Evolutionary conservation across 2,329 filamentous ascomycete genomes (phyloP), one percentile per base, ranked within the genome.

Genomic region (Aspergillus pseudoglaucus): DNA sequence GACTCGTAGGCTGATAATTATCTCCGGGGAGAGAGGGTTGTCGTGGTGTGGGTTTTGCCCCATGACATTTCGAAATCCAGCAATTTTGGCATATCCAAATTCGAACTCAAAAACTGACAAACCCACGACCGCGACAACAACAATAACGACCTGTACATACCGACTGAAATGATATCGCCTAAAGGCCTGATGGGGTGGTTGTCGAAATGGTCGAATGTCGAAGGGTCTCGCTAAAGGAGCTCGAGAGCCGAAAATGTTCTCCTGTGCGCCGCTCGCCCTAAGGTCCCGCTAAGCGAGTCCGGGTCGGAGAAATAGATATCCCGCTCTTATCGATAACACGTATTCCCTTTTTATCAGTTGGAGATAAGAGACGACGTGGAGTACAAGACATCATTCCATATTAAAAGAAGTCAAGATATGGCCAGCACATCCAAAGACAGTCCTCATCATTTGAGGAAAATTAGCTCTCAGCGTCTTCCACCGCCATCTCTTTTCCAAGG

Each of bases 401-500:
- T 22, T 22, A 22, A 22, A 22, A 6, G 22, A 20, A 6, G 22
- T 22, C 22, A 42, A 15, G 7, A 20, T 14, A 44, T 33, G 25
- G 25, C 27, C 6, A 33, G 25, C 39, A 42, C 17, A 20, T 18
- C 42, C 27, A 44, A 18, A 20, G 15, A 48, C 32, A 48, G 59
- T 17, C 45, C 59, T 49, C 61, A 63, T 10, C 49, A 56, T 6
- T 47, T 59, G 15, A 55, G 58, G 47, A 66, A 61, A 14, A 50
- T 59, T 20, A 63, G 55, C 48, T 54, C 75, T 44, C 78, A 81
- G 58, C 78, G 82, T 20, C 75, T 83, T 7, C 82, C 82, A 27
- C 88, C 88, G 18, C 88, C 89, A 1, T 77, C 84, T 2, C 79
- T 95, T 42, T 95, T 95, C 67, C 80, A 90, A 48, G 87, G 87